A percentile compares a stretch with the other conserved stretches of the same genome.
phyloP scores from a whole-genome alignment of 73 alveolate genomes.

The Paramecium sonneborni region DNA sequence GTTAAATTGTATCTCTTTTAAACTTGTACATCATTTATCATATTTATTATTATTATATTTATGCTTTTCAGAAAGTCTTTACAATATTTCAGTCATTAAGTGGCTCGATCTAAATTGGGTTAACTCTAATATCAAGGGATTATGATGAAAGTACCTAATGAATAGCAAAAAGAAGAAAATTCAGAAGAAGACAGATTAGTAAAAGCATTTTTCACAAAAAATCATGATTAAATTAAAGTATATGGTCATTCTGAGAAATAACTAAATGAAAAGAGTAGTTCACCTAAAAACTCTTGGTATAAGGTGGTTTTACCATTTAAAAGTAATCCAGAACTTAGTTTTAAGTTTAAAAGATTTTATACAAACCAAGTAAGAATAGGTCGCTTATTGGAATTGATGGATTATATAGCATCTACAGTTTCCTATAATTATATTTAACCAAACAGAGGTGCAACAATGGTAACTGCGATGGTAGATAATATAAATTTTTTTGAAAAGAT shows the following conservation, averaged over 20 bases:
- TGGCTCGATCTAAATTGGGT: background rate
- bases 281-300: slow-evolving; percentile 13
- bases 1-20: background rate
- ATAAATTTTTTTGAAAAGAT: slow-evolving; percentile 29
- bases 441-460: slow-evolving; percentile 2
- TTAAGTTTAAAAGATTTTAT: background rate
- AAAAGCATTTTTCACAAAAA: background rate
- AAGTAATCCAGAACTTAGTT: background rate
- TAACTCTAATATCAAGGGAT: background rate
- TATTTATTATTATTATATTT: background rate
- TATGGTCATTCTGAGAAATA: background rate
- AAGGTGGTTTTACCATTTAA: slow-evolving; percentile 1
- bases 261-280: background rate
- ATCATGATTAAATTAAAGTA: background rate
- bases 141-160: background rate
- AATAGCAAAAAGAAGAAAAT: background rate
- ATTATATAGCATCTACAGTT: slow-evolving; percentile 39
- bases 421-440: slow-evolving; percentile 15
- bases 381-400: slow-evolving; percentile 52
- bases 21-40: background rate
- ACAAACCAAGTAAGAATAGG: slow-evolving; percentile 60
- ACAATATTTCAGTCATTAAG: background rate
- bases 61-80: background rate
- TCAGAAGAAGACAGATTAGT: slow-evolving; percentile 6
- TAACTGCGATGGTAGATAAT: slow-evolving; percentile 56